These are phyloP conservation scores for Alternaria conjuncta DNA, from an alignment of 2,329 filamentous ascomycete species.

Conservation along the genomic window DNA sequence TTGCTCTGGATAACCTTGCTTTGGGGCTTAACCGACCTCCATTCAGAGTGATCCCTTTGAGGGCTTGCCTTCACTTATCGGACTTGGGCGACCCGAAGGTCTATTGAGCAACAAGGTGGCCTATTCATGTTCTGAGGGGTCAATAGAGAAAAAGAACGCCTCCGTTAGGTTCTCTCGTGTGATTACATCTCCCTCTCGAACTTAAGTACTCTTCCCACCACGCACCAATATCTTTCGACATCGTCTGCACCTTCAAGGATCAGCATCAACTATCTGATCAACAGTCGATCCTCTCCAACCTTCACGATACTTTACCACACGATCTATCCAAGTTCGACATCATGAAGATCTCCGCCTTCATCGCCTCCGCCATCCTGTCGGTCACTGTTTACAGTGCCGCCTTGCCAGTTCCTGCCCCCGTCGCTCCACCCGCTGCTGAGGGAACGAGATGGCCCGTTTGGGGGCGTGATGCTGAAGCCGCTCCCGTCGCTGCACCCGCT, in stretches of 20 bases:
- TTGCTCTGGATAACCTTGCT: not conserved
- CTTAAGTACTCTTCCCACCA: constrained; percentile 16
- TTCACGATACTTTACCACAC: constrained; percentile 25
- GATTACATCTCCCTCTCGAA: constrained; percentile 1
- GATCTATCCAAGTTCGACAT: constrained; percentile 26
- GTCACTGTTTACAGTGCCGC: constrained; percentile 50
- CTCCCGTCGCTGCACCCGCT: not conserved
- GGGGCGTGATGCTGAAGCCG: constrained; percentile 25
- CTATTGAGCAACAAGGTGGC: constrained; percentile 18
- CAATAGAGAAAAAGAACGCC: not conserved
- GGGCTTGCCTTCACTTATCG: not conserved
- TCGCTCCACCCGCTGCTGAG: constrained; percentile 10
- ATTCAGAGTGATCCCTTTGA: constrained; percentile 19
- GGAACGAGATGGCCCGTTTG: not conserved
- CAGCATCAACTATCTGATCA: constrained; percentile 10
- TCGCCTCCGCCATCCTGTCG: constrained; percentile 51
- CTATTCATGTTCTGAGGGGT: constrained; percentile 29
- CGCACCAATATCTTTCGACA: constrained; percentile 7
- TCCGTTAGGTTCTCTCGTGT: constrained; percentile 5
- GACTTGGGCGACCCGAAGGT: not conserved
- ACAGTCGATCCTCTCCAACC: constrained; percentile 12
- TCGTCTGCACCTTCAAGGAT: constrained; percentile 17
- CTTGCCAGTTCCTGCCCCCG: constrained; percentile 41
- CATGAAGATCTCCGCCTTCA: constrained; percentile 58
- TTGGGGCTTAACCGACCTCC: constrained; percentile 8